Evolutionary conservation across 169 alveolate species (phyloP), one percentile per base, ranked within the genome.

Genomic region (Cryptosporidium andersoni): DNA sequence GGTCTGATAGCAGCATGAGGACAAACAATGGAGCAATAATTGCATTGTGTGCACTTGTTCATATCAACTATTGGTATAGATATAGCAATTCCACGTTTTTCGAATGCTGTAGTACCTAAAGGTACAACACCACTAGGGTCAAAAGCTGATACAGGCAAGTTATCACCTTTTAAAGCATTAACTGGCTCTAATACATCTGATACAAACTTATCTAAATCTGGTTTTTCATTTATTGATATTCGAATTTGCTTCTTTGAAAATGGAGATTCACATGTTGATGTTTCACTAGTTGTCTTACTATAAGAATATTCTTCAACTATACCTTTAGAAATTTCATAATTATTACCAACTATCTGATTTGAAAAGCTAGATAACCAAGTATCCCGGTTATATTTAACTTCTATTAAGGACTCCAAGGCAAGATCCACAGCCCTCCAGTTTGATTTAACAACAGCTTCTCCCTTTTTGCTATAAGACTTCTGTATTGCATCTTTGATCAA

Each of bases 1-100:
- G 92, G 92, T 2, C 92, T 80, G 52, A 89, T 82, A 43, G 90
- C 92, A 5, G 92, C 90, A 47, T 89, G 92, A 1, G 92, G 92
- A 82, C 92, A 89, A 3, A 89, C 88, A 49, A 88, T 85, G 16
- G 91, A 80, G 81, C 92, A 89, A 12, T 82, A 80, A 81, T 89
- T 89, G 81, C 92, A 89, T 60, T 89, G 92, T 60, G 90, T 89
- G 60, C 92, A 89, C 66, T 89, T 89, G 81, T 89, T 89, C 91
- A 89, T 82, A 82, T 89, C 92, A 56, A 89, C 92, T n/a, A 82
- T 82, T 1, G 92, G 92, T 52, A 89, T 82, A 11, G 90, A 62
- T 39, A 80, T 81, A 3, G 92, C 92, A 25, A 89, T 88, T 2
- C 91, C 91, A 48, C 92, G 81, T 85, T 89, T 89, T 67, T 88